Evolutionary conservation across 2,329 filamentous ascomycete genomes (phyloP), one percentile per base, ranked within the genome.

Genomic region (Huntiella abstrusa): DNA sequence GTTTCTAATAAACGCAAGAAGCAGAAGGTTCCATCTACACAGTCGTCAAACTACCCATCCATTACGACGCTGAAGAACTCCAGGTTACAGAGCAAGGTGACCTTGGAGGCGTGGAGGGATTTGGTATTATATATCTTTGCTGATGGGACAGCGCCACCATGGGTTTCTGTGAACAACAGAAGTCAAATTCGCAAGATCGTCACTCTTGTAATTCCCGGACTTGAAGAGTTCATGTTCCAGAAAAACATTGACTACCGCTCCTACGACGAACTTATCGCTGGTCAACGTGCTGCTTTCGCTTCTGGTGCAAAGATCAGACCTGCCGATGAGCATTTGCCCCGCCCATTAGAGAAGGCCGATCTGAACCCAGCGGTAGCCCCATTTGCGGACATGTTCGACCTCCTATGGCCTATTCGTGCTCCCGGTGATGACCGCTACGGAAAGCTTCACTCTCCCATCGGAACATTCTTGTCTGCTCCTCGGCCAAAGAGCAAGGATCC

Each of bases 201-300:
- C 28, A 74, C 83, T 36, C 65, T 98, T 53, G 88, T 95, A 82
- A 77, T 95, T 8, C 91, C 91, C 8, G 91, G 91, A 0, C 64
- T 98, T 17, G 88, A 96, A 58, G 74, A 84, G 55, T 81, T 77
- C 51, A 91, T 96, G 82, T 93, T 96, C 63, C 75, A 81, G 59
- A 69, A 73, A n/a, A 41, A 40, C 13, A 42, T 46, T 33, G 57
- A 62, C 34, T 66, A 70, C 34, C 63, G 75, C 52, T 57, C 61
- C 7, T 61, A 57, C 1, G 74, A 68, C 55, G 52, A 51, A 46
- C 46, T 55, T 42, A 54, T 58, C 16, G 53, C 55, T 48, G 50
- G 54, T 15, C 57, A 58, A 42, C 56, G 57, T 33, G 56, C 62
- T 13, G 56, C 63, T 37, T 16, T 50, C 46, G 49, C 54, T 11